Percentiles rank a stretch among this genome's conserved stretches.
phyloP scores from a whole-genome alignment of 805 yeast genomes.

The Deakozyma indianensis region DNA sequence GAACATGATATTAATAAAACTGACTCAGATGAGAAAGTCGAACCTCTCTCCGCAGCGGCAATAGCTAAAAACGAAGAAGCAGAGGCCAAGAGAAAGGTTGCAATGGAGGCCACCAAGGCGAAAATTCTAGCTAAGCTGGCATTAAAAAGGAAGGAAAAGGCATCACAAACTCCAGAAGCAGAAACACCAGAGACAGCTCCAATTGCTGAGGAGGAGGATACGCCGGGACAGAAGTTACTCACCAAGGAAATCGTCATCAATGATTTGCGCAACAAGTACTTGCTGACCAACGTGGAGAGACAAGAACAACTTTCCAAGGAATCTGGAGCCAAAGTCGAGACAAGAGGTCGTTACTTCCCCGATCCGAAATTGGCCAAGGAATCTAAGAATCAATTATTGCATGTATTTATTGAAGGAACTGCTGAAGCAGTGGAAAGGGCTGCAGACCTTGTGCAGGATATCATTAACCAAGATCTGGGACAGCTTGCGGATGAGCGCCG shows the following conservation, averaged over 20 bases:
- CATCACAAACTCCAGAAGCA: not conserved
- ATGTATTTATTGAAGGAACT: constrained; percentile 50
- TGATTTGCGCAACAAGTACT: constrained; percentile 21
- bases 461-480: constrained; percentile 17
- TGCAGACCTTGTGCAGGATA: constrained; percentile 45
- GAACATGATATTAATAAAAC: no score
- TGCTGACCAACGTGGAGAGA: constrained; percentile 22
- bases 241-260: constrained; percentile 20
- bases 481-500: constrained; percentile 16
- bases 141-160: not conserved
- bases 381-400: constrained; percentile 18
- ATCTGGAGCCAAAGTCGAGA: constrained; percentile 18
- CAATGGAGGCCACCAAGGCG: not conserved
- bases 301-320: constrained; percentile 16
- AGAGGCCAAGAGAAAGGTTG: not conserved
- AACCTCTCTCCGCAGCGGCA: no score
- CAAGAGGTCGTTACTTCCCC: constrained; percentile 23
- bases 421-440: constrained; percentile 39
- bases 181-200: not conserved
- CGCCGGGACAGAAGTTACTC: not conserved
- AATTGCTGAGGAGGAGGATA: constrained; percentile 5
- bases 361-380: constrained; percentile 19
- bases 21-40: no score
- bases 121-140: not conserved
- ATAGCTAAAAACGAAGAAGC: no score